Evolutionary conservation across 2,329 filamentous ascomycete genomes (phyloP).

Genomic region (Elsinoe ampelina): DNA sequence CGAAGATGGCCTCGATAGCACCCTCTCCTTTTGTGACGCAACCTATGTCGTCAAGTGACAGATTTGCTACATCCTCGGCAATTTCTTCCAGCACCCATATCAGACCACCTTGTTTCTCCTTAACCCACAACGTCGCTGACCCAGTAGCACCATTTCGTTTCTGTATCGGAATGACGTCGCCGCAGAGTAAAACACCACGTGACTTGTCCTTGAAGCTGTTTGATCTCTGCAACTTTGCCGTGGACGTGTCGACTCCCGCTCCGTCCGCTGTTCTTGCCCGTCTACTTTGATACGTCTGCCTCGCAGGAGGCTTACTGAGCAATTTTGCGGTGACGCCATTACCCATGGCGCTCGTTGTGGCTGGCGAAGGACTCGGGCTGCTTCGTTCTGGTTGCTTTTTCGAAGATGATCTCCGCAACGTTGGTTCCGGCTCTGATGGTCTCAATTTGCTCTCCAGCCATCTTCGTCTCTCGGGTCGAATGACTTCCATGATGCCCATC

Average conservation of each 20-base stretch:
- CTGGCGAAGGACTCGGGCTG: slow-evolving; percentile 24
- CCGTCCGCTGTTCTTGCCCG: slow-evolving; percentile 59
- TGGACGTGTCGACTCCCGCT: slow-evolving; percentile 38
- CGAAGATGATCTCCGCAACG: background rate
- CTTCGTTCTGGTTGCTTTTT: background rate
- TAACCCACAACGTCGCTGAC: slow-evolving; percentile 94
- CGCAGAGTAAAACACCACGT: slow-evolving; percentile 81
- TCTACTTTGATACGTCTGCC: slow-evolving; percentile 42
- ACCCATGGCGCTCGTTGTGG: slow-evolving; percentile 49
- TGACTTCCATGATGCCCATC: slow-evolving; percentile 89
- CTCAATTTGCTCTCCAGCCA: slow-evolving; percentile 82
- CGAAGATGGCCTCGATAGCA: slow-evolving; percentile 81
- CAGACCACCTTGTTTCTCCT: slow-evolving; percentile 85
- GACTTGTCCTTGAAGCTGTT: slow-evolving; percentile 68
- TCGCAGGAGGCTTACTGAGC: slow-evolving; percentile 68
- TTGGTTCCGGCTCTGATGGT: slow-evolving; percentile 4
- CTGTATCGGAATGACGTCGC: slow-evolving; percentile 95
- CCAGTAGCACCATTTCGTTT: slow-evolving; percentile 89
- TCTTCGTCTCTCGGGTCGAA: slow-evolving; percentile 75
- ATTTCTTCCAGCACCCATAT: slow-evolving; percentile 99
- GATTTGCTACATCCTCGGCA: slow-evolving; percentile 76
- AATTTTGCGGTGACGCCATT: slow-evolving; percentile 81
- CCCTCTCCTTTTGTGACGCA: slow-evolving; percentile 61
- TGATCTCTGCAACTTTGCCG: slow-evolving; percentile 38
- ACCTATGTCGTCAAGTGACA: slow-evolving; percentile 70